Evolutionary conservation across 2,329 filamentous ascomycete genomes (phyloP).

Genomic region (Xylaria sp.): DNA sequence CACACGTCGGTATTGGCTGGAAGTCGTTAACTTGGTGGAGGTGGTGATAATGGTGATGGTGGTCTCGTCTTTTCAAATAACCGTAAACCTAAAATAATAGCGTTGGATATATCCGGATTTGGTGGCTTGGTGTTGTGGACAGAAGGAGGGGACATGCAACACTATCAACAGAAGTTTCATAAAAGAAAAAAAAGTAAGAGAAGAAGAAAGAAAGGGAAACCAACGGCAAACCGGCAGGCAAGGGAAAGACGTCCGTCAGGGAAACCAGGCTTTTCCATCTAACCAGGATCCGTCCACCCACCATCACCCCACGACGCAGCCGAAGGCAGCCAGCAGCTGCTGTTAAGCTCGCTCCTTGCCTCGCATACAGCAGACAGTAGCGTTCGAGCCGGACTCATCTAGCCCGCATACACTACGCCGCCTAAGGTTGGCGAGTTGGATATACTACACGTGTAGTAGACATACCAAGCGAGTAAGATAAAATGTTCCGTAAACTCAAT

Average conservation of each 20-base stretch:
- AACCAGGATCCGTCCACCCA: background rate
- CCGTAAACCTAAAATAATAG: background rate
- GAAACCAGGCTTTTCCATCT: background rate
- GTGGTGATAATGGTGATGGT: too few species aligned
- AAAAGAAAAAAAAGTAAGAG: background rate
- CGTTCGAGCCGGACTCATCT: conserved; percentile 10
- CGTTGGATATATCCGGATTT: conserved; percentile 2
- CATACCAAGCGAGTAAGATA: background rate
- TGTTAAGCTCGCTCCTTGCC: background rate
- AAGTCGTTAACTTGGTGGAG: background rate
- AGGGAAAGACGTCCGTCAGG: background rate
- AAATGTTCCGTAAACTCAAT: background rate
- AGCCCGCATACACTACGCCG: background rate
- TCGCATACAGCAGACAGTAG: background rate
- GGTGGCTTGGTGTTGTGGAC: background rate
- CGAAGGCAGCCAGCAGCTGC: background rate
- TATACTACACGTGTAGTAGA: too few species aligned
- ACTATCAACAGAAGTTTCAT: background rate
- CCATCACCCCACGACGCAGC: background rate
- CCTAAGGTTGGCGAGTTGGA: too few species aligned
- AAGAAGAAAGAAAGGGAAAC: background rate
- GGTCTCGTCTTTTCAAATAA: background rate
- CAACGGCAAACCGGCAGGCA: conserved; percentile 6
- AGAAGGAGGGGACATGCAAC: conserved; percentile 5
- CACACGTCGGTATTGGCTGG: conserved; percentile 2